Conservation (phyloP, 1,139 yeast species). For the Protomyces gravidus region DNA sequence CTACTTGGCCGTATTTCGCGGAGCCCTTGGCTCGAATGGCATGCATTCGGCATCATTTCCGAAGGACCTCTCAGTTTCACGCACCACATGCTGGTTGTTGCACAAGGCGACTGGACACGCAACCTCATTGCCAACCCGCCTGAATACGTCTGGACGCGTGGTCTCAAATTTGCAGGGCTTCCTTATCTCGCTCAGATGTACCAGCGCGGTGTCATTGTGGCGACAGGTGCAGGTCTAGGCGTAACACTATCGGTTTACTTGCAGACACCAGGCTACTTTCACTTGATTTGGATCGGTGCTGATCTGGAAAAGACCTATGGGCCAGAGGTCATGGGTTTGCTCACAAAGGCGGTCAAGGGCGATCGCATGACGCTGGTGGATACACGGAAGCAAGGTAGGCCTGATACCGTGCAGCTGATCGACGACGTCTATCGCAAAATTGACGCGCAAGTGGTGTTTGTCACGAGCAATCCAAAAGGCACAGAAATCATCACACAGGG, state of each 20-base stretch:
- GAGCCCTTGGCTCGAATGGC: slow-evolving; percentile 27
- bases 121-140: slow-evolving; percentile 21
- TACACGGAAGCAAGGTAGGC: slow-evolving; percentile 17
- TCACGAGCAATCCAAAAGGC: slow-evolving; percentile 24
- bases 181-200: slow-evolving; percentile 26
- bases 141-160: slow-evolving; percentile 20
- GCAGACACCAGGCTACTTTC: slow-evolving; percentile 21
- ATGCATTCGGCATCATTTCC: slow-evolving; percentile 23
- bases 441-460: slow-evolving; percentile 22
- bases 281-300: slow-evolving; percentile 23
- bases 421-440: slow-evolving; percentile 17
- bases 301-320: slow-evolving; percentile 19
- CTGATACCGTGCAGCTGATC: slow-evolving; percentile 21
- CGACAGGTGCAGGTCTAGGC: slow-evolving; percentile 27
- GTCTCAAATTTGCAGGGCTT: slow-evolving; percentile 21
- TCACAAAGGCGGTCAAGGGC: slow-evolving; percentile 16
- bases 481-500: slow-evolving; percentile 23
- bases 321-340: slow-evolving; percentile 15
- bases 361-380: slow-evolving; percentile 21
- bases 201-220: slow-evolving; percentile 24
- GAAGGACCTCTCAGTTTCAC: slow-evolving; percentile 23
- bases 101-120: slow-evolving; percentile 27
- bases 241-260: slow-evolving; percentile 23
- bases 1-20: slow-evolving; percentile 20
- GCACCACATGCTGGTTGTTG: slow-evolving; percentile 26